These are phyloP conservation scores for Xenoacremonium recifei DNA, from an alignment of 2,329 filamentous ascomycete genomes.

Conservation along the genomic window DNA sequence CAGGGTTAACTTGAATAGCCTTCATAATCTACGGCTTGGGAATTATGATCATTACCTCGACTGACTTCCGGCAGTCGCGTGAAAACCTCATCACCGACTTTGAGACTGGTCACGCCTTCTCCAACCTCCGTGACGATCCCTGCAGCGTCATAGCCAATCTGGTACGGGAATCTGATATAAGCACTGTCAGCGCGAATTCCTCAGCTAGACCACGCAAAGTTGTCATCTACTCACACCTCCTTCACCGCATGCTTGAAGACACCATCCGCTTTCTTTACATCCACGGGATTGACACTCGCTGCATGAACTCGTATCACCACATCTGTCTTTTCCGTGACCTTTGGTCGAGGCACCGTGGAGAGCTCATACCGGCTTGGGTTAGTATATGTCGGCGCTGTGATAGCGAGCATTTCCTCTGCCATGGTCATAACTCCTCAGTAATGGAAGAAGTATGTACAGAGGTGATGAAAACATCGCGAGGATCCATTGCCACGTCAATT, in stretches of 20 bases:
- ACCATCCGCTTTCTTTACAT: slow-evolving; percentile 40
- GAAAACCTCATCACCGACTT: slow-evolving; percentile 26
- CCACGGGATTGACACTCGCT: slow-evolving; percentile 44
- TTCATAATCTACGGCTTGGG: background rate
- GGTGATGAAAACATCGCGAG: background rate
- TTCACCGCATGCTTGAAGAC: slow-evolving; percentile 30
- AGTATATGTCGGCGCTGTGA: slow-evolving; percentile 16
- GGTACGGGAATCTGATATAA: slow-evolving; percentile 35
- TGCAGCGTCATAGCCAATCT: slow-evolving; percentile 41
- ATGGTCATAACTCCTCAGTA: background rate
- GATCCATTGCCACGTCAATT: background rate
- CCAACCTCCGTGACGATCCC: slow-evolving; percentile 38
- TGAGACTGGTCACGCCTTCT: slow-evolving; percentile 29
- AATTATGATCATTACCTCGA: slow-evolving; percentile 11
- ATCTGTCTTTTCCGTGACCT: slow-evolving; percentile 17
- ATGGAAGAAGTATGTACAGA: background rate
- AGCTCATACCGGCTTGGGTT: slow-evolving; percentile 20
- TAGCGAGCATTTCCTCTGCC: slow-evolving; percentile 14
- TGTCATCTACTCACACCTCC: slow-evolving; percentile 25
- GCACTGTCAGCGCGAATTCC: background rate
- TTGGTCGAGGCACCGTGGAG: slow-evolving; percentile 17
- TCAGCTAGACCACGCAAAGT: background rate
- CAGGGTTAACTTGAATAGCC: background rate
- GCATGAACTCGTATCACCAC: slow-evolving; percentile 40
- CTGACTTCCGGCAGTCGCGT: slow-evolving; percentile 18